Evolutionary conservation across 495 filamentous ascomycete genomes (phyloP).

Genomic region (Penicillium soppii): DNA sequence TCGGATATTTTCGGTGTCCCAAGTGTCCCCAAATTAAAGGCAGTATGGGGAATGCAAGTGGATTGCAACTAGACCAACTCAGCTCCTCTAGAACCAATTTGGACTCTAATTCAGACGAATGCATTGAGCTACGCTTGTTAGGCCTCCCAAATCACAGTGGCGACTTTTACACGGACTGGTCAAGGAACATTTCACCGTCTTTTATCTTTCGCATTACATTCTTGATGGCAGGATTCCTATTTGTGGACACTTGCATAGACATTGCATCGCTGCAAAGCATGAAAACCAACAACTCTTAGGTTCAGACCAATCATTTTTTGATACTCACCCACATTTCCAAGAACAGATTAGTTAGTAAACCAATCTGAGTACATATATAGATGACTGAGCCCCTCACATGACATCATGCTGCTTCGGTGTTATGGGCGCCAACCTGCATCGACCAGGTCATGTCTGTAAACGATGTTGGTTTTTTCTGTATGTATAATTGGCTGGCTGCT

Average conservation of each 20-base stretch:
- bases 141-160: background rate
- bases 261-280: background rate
- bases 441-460: background rate
- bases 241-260: background rate
- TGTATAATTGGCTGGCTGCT: background rate
- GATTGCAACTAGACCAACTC: background rate
- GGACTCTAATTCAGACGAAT: background rate
- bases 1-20: background rate
- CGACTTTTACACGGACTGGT: background rate
- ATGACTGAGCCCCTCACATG: background rate
- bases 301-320: background rate
- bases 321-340: too few species aligned
- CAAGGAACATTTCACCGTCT: constrained; percentile 2
- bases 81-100: too few species aligned
- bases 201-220: background rate
- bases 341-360: background rate
- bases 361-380: background rate
- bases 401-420: background rate
- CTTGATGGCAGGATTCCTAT: background rate
- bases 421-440: background rate
- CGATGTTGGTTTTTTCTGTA: constrained; percentile 5
- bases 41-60: background rate
- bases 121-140: too few species aligned
- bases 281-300: background rate
- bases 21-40: background rate